Conservation (phyloP, 345 rosid genomes). For the Turritis glabra region DNA sequence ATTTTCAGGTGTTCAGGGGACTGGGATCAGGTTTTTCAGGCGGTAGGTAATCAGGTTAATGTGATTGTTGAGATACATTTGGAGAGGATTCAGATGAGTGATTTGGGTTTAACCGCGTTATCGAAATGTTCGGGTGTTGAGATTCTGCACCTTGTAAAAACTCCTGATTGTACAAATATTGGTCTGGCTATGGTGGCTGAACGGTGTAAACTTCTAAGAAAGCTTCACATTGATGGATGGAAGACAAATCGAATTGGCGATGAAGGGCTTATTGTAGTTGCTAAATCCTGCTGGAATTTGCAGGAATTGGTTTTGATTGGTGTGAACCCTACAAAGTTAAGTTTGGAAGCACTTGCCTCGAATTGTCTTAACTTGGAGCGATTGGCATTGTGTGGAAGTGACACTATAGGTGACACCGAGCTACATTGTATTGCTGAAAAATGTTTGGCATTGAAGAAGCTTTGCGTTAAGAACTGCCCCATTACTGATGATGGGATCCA, state of each 20-base stretch:
- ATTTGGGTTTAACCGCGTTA: constrained; percentile 53
- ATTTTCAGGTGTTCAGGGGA: constrained; percentile 37
- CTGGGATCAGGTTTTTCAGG: constrained; percentile 69
- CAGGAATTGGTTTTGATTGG: constrained; percentile 77
- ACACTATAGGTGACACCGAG: constrained; percentile 69
- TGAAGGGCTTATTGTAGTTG: constrained; percentile 59
- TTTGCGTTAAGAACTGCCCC: constrained; percentile 72
- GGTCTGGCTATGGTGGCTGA: constrained; percentile 56
- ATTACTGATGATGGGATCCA: constrained; percentile 68
- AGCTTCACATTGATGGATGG: constrained; percentile 39
- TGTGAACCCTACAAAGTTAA: constrained; percentile 60
- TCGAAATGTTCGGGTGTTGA: constrained; percentile 64
- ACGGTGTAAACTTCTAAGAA: constrained; percentile 60
- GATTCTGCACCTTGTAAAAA: constrained; percentile 71
- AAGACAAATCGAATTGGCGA: constrained; percentile 70
- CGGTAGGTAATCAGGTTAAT: constrained; percentile 44
- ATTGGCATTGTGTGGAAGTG: constrained; percentile 74
- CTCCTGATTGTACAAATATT: constrained; percentile 63
- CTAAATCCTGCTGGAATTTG: constrained; percentile 59
- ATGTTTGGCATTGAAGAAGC: constrained; percentile 72
- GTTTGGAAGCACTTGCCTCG: constrained; percentile 57
- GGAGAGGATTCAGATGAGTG: constrained; percentile 72
- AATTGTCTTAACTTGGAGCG: constrained; percentile 71
- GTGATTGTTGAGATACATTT: constrained; percentile 65
- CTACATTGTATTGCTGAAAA: constrained; percentile 65